Evolutionary conservation across 2,329 filamentous ascomycete genomes (phyloP).

Genomic region (Alternaria solani): DNA sequence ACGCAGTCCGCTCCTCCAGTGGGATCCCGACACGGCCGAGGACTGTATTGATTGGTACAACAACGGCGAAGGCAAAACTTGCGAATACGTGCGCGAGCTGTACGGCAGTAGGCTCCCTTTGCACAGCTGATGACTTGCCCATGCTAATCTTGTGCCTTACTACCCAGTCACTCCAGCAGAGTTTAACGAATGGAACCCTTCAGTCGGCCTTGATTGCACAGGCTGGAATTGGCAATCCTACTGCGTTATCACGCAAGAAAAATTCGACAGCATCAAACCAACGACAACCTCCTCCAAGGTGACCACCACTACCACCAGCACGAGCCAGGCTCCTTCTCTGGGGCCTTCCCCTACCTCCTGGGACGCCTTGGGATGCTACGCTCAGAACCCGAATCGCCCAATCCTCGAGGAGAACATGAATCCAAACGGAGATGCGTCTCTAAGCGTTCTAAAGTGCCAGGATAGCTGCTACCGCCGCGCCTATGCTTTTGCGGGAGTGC

Average conservation of each 20-base stretch:
- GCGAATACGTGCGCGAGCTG: neutral
- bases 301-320: conserved; percentile 4
- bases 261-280: conserved; percentile 1
- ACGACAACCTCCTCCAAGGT: neutral
- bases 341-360: conserved; percentile 24
- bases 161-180: neutral
- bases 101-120: neutral
- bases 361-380: conserved; percentile 21
- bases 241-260: conserved; percentile 3
- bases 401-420: conserved; percentile 26
- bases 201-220: neutral
- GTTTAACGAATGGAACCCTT: neutral
- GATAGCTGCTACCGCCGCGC: conserved; percentile 14
- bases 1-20: neutral
- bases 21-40: neutral
- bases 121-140: neutral
- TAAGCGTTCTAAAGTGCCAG: neutral
- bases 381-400: conserved; percentile 12
- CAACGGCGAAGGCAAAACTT: neutral
- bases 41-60: neutral
- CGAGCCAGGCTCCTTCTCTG: conserved; percentile 13
- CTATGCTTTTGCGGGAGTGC: conserved; percentile 16
- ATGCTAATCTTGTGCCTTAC: neutral
- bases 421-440: neutral
- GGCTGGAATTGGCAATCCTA: neutral